These are phyloP conservation scores for Cystobasidiaceae sp. DNA, from an alignment of 1,284 basidiomycete genomes.

Conservation along the genomic window DNA sequence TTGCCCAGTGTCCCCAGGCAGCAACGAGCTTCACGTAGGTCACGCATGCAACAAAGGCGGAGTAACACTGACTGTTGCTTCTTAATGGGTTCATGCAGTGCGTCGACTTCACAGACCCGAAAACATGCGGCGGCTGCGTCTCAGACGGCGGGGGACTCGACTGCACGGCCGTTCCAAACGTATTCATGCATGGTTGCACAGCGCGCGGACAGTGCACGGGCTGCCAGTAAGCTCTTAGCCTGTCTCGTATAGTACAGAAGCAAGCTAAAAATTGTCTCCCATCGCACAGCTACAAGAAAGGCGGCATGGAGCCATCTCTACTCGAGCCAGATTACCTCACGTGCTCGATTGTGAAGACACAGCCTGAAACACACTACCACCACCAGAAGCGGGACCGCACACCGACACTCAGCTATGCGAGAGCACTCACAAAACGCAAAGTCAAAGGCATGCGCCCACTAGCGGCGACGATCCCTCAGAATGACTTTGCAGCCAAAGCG, in stretches of 20 bases:
- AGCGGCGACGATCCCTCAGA: constrained; percentile 1
- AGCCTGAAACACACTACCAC: background rate
- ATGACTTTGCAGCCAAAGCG: constrained; percentile 8
- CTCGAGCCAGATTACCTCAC: constrained; percentile 14
- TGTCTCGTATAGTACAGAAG: background rate
- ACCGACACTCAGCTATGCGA: constrained; percentile 2
- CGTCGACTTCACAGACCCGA: constrained; percentile 14
- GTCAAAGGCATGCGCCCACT: background rate
- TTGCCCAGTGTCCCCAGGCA: constrained; percentile 22
- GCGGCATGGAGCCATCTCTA: constrained; percentile 15
- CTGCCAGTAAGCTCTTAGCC: constrained; percentile 18
- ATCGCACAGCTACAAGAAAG: constrained; percentile 17
- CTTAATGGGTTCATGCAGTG: background rate
- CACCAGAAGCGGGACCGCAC: background rate
- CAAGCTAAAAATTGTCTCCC: background rate
- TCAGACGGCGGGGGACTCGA: constrained; percentile 24
- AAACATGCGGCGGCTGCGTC: constrained; percentile 27
- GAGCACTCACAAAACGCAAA: background rate
- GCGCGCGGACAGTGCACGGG: constrained; percentile 27
- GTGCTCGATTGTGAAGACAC: constrained; percentile 14
- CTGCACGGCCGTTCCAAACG: constrained; percentile 8
- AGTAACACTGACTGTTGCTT: background rate
- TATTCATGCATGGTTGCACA: constrained; percentile 27
- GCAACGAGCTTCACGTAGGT: constrained; percentile 22
- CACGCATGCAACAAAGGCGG: background rate